Evolutionary conservation across 768 basidiomycete genomes (phyloP), one percentile per base, ranked within the genome.

Genomic region (Tylopilus intermedius): DNA sequence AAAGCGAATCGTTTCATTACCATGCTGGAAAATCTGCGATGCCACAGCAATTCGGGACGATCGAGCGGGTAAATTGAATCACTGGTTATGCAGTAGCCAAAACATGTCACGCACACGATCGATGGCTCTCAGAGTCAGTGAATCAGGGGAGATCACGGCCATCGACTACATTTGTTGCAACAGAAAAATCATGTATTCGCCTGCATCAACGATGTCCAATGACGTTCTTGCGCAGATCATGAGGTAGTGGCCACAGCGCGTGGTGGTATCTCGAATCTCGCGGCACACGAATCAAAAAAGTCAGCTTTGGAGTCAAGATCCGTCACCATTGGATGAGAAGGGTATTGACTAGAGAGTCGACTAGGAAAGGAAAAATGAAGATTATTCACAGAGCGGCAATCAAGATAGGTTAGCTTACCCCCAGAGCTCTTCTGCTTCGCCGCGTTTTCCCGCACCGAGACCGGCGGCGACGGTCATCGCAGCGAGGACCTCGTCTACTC

Each of bases 341-440:
- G 82, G 58, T 85, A 74, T 55, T 81, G 72, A n/a, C 69, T 72
- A 10, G 66, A 66, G 47, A 80, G 57, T 49, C 70, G 73, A 51
- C 79, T 80, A 45, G 4, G 41, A 45, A 57, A 47, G 50, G 22
- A 15, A 45, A 45, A 24, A 29, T 58, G 49, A 54, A 33, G 1
- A 45, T 30, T 47, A 26, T 38, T 15, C 18, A 26, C 18, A 55
- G 35, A 43, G n/a, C 2, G 45, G 51, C 13, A 15, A 54, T 51
- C 48, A 45, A 48, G 29, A 35, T 13, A 45, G 26, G 24, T 49
- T 37, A 29, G 76, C 83, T 57, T 67, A 90, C 90, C 70, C 76
- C 82, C 83, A 90, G 22, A 82, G 62, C 38, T 84, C 79, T 49
- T 88, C 86, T 4, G 77, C 79, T 47, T 90, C 86, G 2, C 68